These are phyloP conservation scores for Ampelomyces quisqualis DNA, from an alignment of 2,329 filamentous ascomycete species.

Conservation along the genomic window DNA sequence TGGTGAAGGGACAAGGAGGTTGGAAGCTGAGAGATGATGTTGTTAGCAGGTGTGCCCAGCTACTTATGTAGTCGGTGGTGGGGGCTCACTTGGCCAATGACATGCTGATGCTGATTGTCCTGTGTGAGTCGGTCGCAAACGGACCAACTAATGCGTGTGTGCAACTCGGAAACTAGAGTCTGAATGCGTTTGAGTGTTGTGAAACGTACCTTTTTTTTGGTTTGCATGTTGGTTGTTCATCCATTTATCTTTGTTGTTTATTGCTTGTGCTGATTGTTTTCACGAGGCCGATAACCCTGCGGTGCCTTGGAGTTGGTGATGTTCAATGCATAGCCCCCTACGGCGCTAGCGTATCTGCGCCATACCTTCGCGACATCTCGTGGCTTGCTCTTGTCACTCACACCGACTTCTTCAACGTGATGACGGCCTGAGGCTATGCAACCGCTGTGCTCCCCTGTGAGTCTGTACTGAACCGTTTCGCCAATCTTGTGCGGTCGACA, in stretches of 20 bases:
- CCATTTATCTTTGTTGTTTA: not conserved
- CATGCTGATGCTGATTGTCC: constrained; percentile 5
- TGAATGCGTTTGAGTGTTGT: not conserved
- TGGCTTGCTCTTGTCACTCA: too few species aligned
- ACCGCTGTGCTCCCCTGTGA: too few species aligned
- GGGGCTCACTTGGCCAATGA: constrained; percentile 15
- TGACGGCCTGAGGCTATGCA: too few species aligned
- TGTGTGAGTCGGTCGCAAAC: not conserved
- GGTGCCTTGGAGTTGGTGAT: too few species aligned
- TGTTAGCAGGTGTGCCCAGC: constrained; percentile 2
- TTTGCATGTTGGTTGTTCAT: not conserved
- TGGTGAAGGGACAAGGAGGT: constrained; percentile 8
- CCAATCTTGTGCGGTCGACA: too few species aligned
- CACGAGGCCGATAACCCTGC: not conserved
- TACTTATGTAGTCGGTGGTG: constrained; percentile 7
- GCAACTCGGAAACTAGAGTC: not conserved
- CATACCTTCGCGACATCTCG: too few species aligned
- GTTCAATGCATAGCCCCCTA: too few species aligned
- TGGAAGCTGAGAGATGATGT: constrained; percentile 14
- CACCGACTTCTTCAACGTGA: too few species aligned
- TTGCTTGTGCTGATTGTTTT: not conserved
- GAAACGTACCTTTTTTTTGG: not conserved
- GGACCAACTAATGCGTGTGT: constrained; percentile 1
- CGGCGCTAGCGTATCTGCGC: too few species aligned
- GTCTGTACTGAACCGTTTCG: too few species aligned